A percentile compares a stretch with the other conserved stretches of the same genome.
phyloP scores from a whole-genome alignment of 2,329 filamentous ascomycete species.

The Hymenoscyphus linearis region DNA sequence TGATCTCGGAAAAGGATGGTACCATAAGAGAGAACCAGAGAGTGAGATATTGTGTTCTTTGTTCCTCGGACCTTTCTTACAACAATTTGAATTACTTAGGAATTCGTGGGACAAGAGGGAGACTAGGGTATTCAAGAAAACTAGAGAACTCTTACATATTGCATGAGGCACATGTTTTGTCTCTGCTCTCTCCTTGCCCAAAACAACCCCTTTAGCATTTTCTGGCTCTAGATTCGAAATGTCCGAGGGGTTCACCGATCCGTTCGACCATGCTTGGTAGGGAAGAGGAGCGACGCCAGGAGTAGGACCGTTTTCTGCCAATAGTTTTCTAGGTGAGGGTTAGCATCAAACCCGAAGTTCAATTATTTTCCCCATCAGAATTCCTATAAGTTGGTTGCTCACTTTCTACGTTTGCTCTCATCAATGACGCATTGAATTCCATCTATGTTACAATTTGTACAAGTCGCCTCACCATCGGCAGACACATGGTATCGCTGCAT shows the following conservation, averaged over 20 bases:
- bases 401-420: slow-evolving; percentile 65
- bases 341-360: slow-evolving; percentile 17
- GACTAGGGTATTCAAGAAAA: no score
- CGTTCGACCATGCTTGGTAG: slow-evolving; percentile 9
- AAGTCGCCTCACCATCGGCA: slow-evolving; percentile 27
- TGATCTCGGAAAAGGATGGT: no score
- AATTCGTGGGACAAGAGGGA: no score
- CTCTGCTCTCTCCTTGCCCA: slow-evolving; percentile 12
- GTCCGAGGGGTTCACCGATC: slow-evolving; percentile 26
- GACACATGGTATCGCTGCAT: slow-evolving; percentile 55
- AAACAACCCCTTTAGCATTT: not conserved
- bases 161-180: slow-evolving; percentile 27
- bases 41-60: not conserved
- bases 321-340: not conserved
- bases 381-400: slow-evolving; percentile 30
- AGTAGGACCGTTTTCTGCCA: not conserved
- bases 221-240: slow-evolving; percentile 18
- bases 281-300: not conserved
- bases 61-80: not conserved
- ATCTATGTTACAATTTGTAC: slow-evolving; percentile 36
- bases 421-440: slow-evolving; percentile 47
- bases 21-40: no score
- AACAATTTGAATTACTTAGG: not conserved
- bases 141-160: slow-evolving; percentile 27
- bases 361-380: slow-evolving; percentile 18